Evolutionary conservation across 2,329 filamentous ascomycete genomes (phyloP), one percentile per base, ranked within the genome.

Genomic region (Colletotrichum sp.): DNA sequence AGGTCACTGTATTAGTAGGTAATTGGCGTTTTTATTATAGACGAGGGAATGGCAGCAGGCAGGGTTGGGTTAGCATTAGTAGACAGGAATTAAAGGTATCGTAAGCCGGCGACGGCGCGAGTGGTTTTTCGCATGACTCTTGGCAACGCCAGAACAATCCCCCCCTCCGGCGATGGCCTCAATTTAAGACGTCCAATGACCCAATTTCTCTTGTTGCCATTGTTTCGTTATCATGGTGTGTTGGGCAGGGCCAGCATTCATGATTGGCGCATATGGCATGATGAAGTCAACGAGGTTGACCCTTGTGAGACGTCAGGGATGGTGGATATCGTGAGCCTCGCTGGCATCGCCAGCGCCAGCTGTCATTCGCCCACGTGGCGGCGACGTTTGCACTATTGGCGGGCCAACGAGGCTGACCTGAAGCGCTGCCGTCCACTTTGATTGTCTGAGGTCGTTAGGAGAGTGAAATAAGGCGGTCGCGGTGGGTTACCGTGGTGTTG

Each of bases 261-360:
- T 19, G 72, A 52, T 22, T 39, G 34, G 48, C 8, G 44, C 12
- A 32, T 30, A 44, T 15, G 15, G 74, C 70, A 73, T 73, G 48
- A 55, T 4, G 27, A 48, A 19, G n/a, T n/a, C 72, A 36, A 73
- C 74, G 74, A 30, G 74, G 74, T 64, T 68, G 22, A 73, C 27
- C 73, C 72, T 48, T 55, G 74, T 1, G 30, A 25, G 13, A 13
- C 3, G 13, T 5, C 22, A 22, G 44, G 44, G 64, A 39, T 68
- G 64, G 65, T 60, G 64, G 30, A 16, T 57, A 28, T 57, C 32
- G 22, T 27, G 19, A 60, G 48, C 59, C 70, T 75, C 59, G 70
- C 27, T 65, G 65, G 64, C 70, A 68, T 60, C 44, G 12, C 30
- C 16, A 32, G 63, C 16, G 5, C 55, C 69, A 73, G 36, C 32